Evolutionary conservation across 164 flowering plant species (phyloP), one percentile per base, ranked within the genome.

Genomic region (Hamamelis virginiana): DNA sequence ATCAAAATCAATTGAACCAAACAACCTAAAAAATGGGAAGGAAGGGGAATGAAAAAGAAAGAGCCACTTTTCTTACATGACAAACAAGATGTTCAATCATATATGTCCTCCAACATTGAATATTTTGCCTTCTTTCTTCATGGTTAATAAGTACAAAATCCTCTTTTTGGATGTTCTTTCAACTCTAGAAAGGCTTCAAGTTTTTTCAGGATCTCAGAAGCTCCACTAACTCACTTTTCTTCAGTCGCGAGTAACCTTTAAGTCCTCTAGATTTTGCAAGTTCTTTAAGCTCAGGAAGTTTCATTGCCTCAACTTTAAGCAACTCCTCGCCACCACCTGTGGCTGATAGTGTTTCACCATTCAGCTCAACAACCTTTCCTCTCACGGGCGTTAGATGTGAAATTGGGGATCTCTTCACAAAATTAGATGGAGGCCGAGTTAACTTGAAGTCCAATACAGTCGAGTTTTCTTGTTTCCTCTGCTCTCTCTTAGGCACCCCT

Each of bases 161-260:
- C 41, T 6, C 41, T 6, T 6, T 33, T 33, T 33, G 4, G 4
- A 33, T 33, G 2, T 33, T 33, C 41, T 33, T 33, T 33, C 41
- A 33, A 33, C 41, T 33, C 41, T 2, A 33, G n/a, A 2, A 33
- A 6, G 41, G 41, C 41, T 33, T 33, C 41, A 33, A 6, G 25
- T 58, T 55, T 26, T 45, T 65, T 53, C 41, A 74, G 27, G 71
- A 59, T 52, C 67, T 83, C 66, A 90, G 74, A 65, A 86, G 67
- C 52, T 78, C 77, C 41, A 85, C 59, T 59, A 90, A 82, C 70
- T 90, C 92, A 65, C 74, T 72, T 77, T 86, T 90, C 74, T 83
- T 88, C 72, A 85, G 68, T 72, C 76, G 87, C 0, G 95, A 88
- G 81, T 86, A 90, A 21, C 91, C 92, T 67, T 71, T 88, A 11